Base-by-base conservation (phyloP, 1,284 basidiomycete species). In the Meripilus lineatus region DNA sequence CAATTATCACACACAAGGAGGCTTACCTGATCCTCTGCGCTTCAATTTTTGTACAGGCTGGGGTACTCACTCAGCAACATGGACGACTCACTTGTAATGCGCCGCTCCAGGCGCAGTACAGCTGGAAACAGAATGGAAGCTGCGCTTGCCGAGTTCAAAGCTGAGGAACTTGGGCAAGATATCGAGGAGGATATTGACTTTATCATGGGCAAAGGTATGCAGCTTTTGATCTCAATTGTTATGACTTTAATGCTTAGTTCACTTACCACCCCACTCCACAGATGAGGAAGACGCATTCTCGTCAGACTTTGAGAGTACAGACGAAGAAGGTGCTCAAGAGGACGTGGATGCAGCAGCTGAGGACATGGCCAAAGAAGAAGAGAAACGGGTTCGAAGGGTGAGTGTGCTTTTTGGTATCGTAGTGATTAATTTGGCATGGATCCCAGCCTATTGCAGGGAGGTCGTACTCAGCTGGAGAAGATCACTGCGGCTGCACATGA, bases 221-320 rank as follows among this genome's bases (percentile, higher is more conserved):
- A n/a, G n/a, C n/a, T 48, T 38, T 23, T 20, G 14, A 33, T 14
- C 21, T 39, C 21, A 26, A 33, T 23, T 25, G 32, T 11, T 20
- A 26, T 3, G 26, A 4, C 35, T 10, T 38, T n/a, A n/a, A 30
- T 30, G n/a, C 17, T 38, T 14, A 32, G 25, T 18, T 24, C 14
- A 15, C 4, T 23, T 42, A 43, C 18, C 40, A 26, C 40, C 33
- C 15, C 35, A 23, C 51, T 40, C 18, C 23, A 23, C 45, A 87
- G 88, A 84, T 40, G 87, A 91, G 59, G 79, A 85, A 48, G 88
- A 90, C 55, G 60, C 82, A 7, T 88, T 88, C 50, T 86, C 75
- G 49, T 86, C 82, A 13, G 89, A 91, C 58, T 91, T 91, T 54
- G 81, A 79, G 48, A 88, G 84, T 49, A 90, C 86, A 1, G 88